phyloP scores from a whole-genome alignment of 1,284 basidiomycete genomes.

The Leccinum solheimii region DNA sequence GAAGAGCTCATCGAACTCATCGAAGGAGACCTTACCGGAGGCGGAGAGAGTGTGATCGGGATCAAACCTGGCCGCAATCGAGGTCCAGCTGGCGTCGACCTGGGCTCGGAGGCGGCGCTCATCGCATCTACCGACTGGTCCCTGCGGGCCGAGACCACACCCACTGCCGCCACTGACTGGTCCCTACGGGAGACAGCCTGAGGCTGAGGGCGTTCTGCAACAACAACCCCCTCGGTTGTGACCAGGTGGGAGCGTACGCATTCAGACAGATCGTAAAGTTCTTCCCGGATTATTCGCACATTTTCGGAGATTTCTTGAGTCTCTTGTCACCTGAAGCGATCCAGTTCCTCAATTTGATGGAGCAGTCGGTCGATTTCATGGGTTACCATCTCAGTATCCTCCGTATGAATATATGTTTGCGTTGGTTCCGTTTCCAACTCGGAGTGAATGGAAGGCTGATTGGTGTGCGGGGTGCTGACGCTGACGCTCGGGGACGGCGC shows the following conservation, averaged over 20 bases:
- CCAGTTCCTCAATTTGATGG: slow-evolving; percentile 62
- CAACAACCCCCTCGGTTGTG: slow-evolving; percentile 23
- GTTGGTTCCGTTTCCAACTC: slow-evolving; percentile 51
- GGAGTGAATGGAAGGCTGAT: slow-evolving; percentile 56
- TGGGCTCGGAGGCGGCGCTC: slow-evolving; percentile 23
- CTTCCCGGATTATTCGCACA: slow-evolving; percentile 60
- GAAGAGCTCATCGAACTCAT: slow-evolving; percentile 52
- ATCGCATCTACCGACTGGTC: slow-evolving; percentile 44
- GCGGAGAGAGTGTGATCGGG: slow-evolving; percentile 40
- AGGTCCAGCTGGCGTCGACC: slow-evolving; percentile 31
- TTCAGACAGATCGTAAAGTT: slow-evolving; percentile 58
- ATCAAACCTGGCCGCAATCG: slow-evolving; percentile 23
- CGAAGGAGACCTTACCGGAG: slow-evolving; percentile 43
- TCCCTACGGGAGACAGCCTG: slow-evolving; percentile 41
- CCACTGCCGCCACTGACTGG: slow-evolving; percentile 41
- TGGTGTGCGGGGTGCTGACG: slow-evolving; percentile 61
- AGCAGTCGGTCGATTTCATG: slow-evolving; percentile 68
- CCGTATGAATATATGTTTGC: slow-evolving; percentile 12
- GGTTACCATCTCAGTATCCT: slow-evolving; percentile 46
- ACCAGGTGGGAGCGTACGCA: slow-evolving; percentile 33
- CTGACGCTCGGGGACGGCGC: slow-evolving; percentile 55
- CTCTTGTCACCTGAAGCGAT: slow-evolving; percentile 59
- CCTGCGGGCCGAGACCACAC: slow-evolving; percentile 27
- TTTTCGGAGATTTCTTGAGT: slow-evolving; percentile 60
- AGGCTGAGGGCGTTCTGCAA: slow-evolving; percentile 15